Conservation (phyloP, 441 rosid genomes). For the Populus hybrid region DNA sequence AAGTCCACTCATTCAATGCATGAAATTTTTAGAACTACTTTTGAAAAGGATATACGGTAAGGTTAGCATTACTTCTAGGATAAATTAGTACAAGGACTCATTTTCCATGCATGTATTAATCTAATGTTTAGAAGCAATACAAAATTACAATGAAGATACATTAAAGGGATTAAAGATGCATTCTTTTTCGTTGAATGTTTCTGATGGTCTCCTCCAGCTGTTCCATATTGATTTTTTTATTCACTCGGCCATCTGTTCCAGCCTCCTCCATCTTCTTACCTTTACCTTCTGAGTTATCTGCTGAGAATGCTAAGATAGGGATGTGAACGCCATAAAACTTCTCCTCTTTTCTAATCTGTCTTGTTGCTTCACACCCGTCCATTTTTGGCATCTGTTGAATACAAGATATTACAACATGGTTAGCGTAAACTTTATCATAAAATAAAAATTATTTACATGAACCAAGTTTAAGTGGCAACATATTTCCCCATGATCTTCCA, state of each 20-base stretch:
- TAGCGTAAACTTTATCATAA: neutral
- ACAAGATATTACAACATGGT: neutral
- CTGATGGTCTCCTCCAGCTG: conserved; percentile 33
- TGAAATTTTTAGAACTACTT: neutral
- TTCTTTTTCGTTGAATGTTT: conserved; percentile 20
- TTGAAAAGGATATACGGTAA: neutral
- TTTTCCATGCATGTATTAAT: too few species aligned
- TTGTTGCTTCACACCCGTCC: conserved; percentile 74
- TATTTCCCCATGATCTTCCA: neutral
- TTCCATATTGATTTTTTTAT: conserved; percentile 35
- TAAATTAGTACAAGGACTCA: neutral
- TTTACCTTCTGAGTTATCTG: conserved; percentile 42
- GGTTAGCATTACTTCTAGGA: neutral
- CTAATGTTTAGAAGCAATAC: neutral
- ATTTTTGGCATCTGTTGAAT: conserved; percentile 58
- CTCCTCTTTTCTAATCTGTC: conserved; percentile 57
- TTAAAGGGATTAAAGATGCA: neutral
- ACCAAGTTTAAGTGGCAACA: too few species aligned
- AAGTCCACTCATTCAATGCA: neutral
- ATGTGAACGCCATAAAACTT: conserved; percentile 37
- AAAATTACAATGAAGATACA: neutral
- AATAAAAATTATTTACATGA: neutral
- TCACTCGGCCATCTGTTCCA: conserved; percentile 61
- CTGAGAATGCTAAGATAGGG: conserved; percentile 74
- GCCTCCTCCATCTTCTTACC: conserved; percentile 29